Evolutionary conservation across 2,329 filamentous ascomycete species (phyloP).

Genomic region (Colletotrichum trifolii): DNA sequence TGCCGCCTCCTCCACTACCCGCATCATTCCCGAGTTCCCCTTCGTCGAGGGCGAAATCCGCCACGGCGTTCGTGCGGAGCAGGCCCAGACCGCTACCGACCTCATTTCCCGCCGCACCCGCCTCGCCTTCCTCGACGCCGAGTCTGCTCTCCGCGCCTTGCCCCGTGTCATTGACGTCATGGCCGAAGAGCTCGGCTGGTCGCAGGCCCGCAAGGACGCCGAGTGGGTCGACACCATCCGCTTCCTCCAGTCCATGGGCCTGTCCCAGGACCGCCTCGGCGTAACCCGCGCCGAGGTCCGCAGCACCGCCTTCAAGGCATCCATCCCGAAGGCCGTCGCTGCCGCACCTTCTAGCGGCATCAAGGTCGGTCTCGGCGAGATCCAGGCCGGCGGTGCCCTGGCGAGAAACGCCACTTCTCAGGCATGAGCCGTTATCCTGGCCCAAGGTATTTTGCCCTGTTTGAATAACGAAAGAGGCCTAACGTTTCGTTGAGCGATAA

Average conservation of each 20-base stretch:
- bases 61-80: conserved; percentile 78
- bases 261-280: conserved; percentile 43
- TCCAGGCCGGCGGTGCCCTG: conserved; percentile 27
- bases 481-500: background rate
- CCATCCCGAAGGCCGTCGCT: conserved; percentile 14
- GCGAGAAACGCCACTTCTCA: conserved; percentile 28
- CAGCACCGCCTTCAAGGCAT: conserved; percentile 22
- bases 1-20: conserved; percentile 60
- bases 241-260: conserved; percentile 59
- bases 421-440: background rate
- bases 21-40: conserved; percentile 74
- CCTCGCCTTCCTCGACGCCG: conserved; percentile 80
- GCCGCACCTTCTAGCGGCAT: conserved; percentile 21
- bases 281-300: conserved; percentile 45
- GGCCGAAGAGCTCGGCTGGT: conserved; percentile 76
- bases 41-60: conserved; percentile 80
- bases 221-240: conserved; percentile 64
- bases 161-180: conserved; percentile 79
- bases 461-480: conserved; percentile 9
- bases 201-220: conserved; percentile 63
- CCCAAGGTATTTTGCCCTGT: background rate
- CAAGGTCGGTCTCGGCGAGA: conserved; percentile 27
- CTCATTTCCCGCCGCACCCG: conserved; percentile 77
- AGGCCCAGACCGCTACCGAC: conserved; percentile 78
- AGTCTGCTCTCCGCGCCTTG: conserved; percentile 75